Conservation (phyloP, 1,139 yeast species). For the Zygoascus hellenicus region DNA sequence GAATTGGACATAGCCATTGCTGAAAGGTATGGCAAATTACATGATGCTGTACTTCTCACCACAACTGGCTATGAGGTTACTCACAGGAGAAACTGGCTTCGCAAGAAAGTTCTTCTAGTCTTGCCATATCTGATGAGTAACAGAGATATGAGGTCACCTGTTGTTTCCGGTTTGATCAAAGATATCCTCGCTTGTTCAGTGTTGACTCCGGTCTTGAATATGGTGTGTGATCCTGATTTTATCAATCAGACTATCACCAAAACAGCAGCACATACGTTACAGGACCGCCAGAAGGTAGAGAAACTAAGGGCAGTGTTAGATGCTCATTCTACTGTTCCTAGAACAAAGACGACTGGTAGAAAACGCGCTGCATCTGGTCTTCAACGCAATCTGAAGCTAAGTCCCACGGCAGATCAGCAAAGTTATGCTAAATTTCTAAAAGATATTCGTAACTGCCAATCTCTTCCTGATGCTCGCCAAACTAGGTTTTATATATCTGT, state of each 20-base stretch:
- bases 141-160: slow-evolving; percentile 46
- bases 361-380: slow-evolving; percentile 6
- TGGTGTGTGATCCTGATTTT: slow-evolving; percentile 68
- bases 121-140: slow-evolving; percentile 47
- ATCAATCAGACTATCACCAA: slow-evolving; percentile 63
- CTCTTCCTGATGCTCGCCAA: slow-evolving; percentile 40
- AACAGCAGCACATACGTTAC: slow-evolving; percentile 58
- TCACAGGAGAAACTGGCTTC: slow-evolving; percentile 50
- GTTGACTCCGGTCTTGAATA: slow-evolving; percentile 47
- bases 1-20: slow-evolving; percentile 57
- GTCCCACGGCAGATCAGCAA: slow-evolving; percentile 31
- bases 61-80: slow-evolving; percentile 36
- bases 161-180: slow-evolving; percentile 47
- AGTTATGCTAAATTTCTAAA: slow-evolving; percentile 43
- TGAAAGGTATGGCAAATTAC: slow-evolving; percentile 55
- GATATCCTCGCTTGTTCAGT: slow-evolving; percentile 61
- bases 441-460: slow-evolving; percentile 33
- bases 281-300: slow-evolving; percentile 71
- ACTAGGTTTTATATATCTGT: slow-evolving; percentile 40
- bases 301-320: slow-evolving; percentile 66
- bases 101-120: slow-evolving; percentile 40
- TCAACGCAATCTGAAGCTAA: slow-evolving; percentile 19
- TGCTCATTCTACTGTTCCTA: slow-evolving; percentile 45
- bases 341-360: not conserved
- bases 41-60: slow-evolving; percentile 52